A percentile compares a stretch with the other conserved stretches of the same genome.
Conservation (phyloP, 1,284 basidiomycete genomes). For the Microstroma glucosiphilum region DNA sequence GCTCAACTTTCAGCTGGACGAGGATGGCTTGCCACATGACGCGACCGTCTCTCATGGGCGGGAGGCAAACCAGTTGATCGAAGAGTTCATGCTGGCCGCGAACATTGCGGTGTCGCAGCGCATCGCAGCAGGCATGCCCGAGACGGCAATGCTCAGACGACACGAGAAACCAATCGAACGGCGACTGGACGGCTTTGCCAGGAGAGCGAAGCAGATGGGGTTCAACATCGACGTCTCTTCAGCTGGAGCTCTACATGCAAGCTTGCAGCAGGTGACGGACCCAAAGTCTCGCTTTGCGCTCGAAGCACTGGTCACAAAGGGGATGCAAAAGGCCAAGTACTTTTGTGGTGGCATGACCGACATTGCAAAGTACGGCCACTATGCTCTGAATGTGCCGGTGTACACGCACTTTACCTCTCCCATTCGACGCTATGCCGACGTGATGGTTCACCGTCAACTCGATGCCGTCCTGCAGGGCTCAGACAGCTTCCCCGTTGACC, state of each 20-base stretch:
- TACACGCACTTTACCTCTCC: conserved; percentile 87
- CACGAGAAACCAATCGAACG: conserved; percentile 89
- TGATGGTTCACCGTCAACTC: conserved; percentile 92
- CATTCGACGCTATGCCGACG: conserved; percentile 69
- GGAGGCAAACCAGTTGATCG: conserved; percentile 75
- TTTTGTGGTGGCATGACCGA: conserved; percentile 99
- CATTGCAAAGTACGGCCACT: conserved; percentile 95
- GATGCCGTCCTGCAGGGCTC: conserved; percentile 62
- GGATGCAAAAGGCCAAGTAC: conserved; percentile 87
- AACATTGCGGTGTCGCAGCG: conserved; percentile 87
- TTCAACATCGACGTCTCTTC: conserved; percentile 73
- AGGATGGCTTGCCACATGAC: conserved; percentile 73
- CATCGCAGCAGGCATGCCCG: conserved; percentile 84
- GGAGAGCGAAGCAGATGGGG: conserved; percentile 64
- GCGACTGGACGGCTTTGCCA: conserved; percentile 25
- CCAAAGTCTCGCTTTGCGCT: conserved; percentile 53
- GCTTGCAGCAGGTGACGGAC: conserved; percentile 64
- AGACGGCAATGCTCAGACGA: conserved; percentile 86
- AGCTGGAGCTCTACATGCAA: conserved; percentile 74
- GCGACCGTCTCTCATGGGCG: conserved; percentile 63
- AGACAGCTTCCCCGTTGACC: conserved; percentile 87
- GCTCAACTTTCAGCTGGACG: conserved; percentile 74
- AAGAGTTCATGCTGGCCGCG: conserved; percentile 94
- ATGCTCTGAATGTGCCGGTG: conserved; percentile 78
- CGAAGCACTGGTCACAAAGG: conserved; percentile 65